Evolutionary conservation across 176 grass and related monocot species (phyloP).

Genomic region (Carex littledalei): DNA sequence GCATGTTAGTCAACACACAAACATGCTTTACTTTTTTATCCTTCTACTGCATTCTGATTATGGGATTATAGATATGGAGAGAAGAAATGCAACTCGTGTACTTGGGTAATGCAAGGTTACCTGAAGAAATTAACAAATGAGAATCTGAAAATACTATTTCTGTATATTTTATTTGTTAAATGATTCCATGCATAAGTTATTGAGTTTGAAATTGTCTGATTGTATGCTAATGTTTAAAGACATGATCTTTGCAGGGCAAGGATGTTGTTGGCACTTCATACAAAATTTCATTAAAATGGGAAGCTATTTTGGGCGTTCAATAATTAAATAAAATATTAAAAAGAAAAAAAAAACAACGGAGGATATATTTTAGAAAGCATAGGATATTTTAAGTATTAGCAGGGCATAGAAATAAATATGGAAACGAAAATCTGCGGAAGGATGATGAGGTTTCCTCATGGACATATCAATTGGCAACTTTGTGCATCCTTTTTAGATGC

Average conservation of each 20-base stretch:
- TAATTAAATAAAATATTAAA: neutral
- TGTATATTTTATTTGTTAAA: neutral
- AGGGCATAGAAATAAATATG: neutral
- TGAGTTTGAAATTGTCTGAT: neutral
- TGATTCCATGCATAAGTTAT: neutral
- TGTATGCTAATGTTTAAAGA: neutral
- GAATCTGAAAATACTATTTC: neutral
- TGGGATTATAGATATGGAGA: constrained; percentile 69
- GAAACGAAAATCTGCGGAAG: neutral
- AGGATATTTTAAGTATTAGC: neutral
- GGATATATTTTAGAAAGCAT: neutral
- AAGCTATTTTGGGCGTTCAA: neutral
- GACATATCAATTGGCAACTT: neutral
- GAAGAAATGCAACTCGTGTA: constrained; percentile 79
- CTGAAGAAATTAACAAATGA: constrained; percentile 67
- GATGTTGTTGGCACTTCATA: neutral
- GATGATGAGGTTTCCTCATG: too few species aligned
- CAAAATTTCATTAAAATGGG: neutral
- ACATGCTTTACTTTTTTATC: neutral
- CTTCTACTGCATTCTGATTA: neutral
- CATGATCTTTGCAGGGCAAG: neutral
- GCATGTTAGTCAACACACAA: neutral
- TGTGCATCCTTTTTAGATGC: neutral
- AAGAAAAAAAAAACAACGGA: neutral
- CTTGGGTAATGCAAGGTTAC: constrained; percentile 45